A percentile compares a stretch with the other conserved stretches of the same genome.
These are phyloP conservation scores for Saccharomycopsis malanga DNA, from an alignment of 805 yeast genomes.

Conservation along the genomic window DNA sequence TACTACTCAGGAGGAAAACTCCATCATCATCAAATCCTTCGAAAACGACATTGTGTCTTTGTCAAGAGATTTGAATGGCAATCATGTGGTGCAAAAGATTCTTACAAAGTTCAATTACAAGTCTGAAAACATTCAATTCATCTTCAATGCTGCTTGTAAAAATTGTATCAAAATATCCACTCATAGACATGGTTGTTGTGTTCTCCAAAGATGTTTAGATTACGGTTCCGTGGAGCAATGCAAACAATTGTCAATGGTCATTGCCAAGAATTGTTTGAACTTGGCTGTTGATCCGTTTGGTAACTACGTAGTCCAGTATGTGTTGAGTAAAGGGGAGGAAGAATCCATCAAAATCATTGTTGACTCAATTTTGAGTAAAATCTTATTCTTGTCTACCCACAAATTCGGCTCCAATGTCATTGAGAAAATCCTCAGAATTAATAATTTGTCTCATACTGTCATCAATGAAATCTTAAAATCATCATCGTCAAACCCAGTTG, in stretches of 20 bases:
- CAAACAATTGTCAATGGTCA: conserved; percentile 53
- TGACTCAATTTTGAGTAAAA: conserved; percentile 29
- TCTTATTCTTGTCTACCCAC: conserved; percentile 58
- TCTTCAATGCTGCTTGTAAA: conserved; percentile 74
- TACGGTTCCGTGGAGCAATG: conserved; percentile 73
- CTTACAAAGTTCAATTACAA: conserved; percentile 53
- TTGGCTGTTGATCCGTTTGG: conserved; percentile 92
- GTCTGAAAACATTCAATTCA: conserved; percentile 71
- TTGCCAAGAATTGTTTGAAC: conserved; percentile 60
- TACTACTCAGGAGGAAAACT: conserved; percentile 61
- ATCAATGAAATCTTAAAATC: conserved; percentile 41
- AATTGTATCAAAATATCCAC: conserved; percentile 80
- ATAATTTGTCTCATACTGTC: conserved; percentile 40
- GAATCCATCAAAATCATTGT: conserved; percentile 31
- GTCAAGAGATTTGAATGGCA: conserved; percentile 89
- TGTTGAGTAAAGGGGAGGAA: conserved; percentile 43
- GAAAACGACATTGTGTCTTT: conserved; percentile 67
- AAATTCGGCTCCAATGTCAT: conserved; percentile 93
- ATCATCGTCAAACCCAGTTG: conserved; percentile 25
- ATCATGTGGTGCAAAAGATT: conserved; percentile 93
- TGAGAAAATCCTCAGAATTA: conserved; percentile 69
- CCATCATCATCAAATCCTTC: conserved; percentile 52
- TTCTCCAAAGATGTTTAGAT: conserved; percentile 89
- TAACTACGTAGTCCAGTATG: conserved; percentile 93
- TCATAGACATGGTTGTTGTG: conserved; percentile 97